Percentiles rank a stretch among this genome's conserved stretches.
Conservation (phyloP, 148 eudicot genomes). For the Amaranthus palmeri region DNA sequence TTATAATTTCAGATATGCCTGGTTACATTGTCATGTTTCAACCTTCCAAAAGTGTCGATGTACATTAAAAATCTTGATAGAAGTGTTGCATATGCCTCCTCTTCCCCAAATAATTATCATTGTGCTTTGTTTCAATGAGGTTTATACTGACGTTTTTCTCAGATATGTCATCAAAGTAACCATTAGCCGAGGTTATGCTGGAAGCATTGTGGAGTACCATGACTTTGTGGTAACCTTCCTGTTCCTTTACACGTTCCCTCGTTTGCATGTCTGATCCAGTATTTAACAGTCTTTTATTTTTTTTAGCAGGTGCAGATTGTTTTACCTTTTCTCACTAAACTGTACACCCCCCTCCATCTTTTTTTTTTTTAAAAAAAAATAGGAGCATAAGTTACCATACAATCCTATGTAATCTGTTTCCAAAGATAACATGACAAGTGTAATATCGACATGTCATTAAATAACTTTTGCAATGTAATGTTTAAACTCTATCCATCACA, state of each 20-base stretch:
- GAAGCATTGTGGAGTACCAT: constrained; percentile 78
- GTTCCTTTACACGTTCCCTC: neutral
- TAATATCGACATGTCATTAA: too few species aligned
- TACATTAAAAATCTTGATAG: neutral
- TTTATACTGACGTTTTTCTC: constrained; percentile 20
- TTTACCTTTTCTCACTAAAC: too few species aligned
- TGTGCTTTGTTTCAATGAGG: neutral
- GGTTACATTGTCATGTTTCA: neutral
- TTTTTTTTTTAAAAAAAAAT: too few species aligned
- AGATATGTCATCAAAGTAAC: constrained; percentile 97
- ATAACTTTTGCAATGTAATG: too few species aligned
- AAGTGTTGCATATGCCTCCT: neutral
- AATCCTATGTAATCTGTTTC: too few species aligned
- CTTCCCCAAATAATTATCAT: neutral
- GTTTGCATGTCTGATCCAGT: neutral
- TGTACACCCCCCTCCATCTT: too few species aligned
- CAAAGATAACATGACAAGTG: too few species aligned
- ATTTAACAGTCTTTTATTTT: neutral
- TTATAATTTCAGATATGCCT: too few species aligned
- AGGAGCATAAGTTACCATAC: too few species aligned
- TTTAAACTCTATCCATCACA: too few species aligned
- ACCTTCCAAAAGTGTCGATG: neutral
- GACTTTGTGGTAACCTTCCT: constrained; percentile 62
- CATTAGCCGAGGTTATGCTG: constrained; percentile 87
- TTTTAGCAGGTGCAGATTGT: neutral